Evolutionary conservation across 1,284 basidiomycete genomes (phyloP).

Genomic region (Meira nashicola): DNA sequence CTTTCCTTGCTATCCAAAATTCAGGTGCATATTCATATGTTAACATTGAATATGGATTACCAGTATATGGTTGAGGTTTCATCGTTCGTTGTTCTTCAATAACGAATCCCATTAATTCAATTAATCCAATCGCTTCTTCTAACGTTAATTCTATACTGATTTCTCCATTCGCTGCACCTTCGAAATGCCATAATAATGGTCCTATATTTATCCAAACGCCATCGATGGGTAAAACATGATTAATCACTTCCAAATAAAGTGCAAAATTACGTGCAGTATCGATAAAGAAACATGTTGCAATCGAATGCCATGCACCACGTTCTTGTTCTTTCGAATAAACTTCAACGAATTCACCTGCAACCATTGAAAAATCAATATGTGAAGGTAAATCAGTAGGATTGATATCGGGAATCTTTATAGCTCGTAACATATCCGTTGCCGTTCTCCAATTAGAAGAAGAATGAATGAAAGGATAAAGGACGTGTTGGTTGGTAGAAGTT

Average conservation of each 20-base stretch:
- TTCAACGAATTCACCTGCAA: slow-evolving; percentile 48
- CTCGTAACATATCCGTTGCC: slow-evolving; percentile 37
- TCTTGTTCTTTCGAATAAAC: slow-evolving; percentile 59
- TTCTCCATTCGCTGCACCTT: slow-evolving; percentile 59
- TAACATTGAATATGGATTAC: slow-evolving; percentile 76
- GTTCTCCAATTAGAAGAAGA: slow-evolving; percentile 43
- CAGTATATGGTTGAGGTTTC: slow-evolving; percentile 75
- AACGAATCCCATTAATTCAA: slow-evolving; percentile 73
- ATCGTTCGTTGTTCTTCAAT: slow-evolving; percentile 75
- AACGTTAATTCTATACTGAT: slow-evolving; percentile 72
- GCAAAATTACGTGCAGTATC: slow-evolving; percentile 65
- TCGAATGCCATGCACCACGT: slow-evolving; percentile 73
- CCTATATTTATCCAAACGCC: slow-evolving; percentile 58
- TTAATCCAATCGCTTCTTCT: slow-evolving; percentile 77
- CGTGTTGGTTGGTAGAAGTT: slow-evolving; percentile 23
- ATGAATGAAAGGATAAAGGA: slow-evolving; percentile 47
- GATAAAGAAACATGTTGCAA: slow-evolving; percentile 95
- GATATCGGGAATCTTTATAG: slow-evolving; percentile 44
- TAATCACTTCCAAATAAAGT: slow-evolving; percentile 49
- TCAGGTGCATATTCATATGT: slow-evolving; percentile 73
- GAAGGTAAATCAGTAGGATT: slow-evolving; percentile 29
- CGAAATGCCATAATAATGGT: slow-evolving; percentile 92
- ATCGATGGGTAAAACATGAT: slow-evolving; percentile 39
- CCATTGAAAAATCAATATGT: slow-evolving; percentile 48
- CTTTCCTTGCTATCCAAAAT: slow-evolving; percentile 52